Base-by-base conservation (phyloP, 2,329 filamentous ascomycete genomes). In the Alternaria postmessia region DNA sequence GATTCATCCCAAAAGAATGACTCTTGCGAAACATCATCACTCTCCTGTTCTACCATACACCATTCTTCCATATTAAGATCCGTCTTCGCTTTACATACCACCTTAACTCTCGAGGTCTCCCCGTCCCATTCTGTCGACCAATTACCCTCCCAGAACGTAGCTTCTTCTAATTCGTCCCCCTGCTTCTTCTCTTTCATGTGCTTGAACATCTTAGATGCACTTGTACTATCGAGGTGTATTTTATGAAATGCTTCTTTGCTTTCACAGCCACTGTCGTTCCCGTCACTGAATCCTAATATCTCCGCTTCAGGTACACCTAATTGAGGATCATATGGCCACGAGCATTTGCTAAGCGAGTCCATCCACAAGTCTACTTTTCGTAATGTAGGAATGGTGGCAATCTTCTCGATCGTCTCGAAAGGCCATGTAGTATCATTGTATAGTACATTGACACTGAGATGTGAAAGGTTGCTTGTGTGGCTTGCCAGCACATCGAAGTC, bases 351-450 rank as follows among this genome's bases (percentile, higher is more conserved):
- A 54, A 11, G 51, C 1, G 66, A 53, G 22, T 57, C 56, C 22
- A 67, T 39, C 36, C 47, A 67, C 7, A 67, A n/a, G 22, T 66
- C 59, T n/a, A 57, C 59, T 11, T 30, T 38, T 12, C 36, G 22
- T 30, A 67, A 51, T 7, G 61, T 55, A 8, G 59, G 54, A 4
- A 62, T 59, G 7, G 55, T 38, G 16, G 53, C 44, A 30, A 65
- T 52, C 3, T 41, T 26, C 18, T 49, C 28, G 7, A 69, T 51
- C 2, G 44, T 52, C 9, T 61, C 52, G 11, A 68, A 24, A 9
- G 68, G 66, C 63, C 58, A 69, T 4, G 5, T 16, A 14, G 62
- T 58, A 16, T 57, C 55, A 39, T 69, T 69, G 32, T 62, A 57
- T 2, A 55, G 48, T 6, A 71, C 9, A 30, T 63, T 63, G 42